Conservation (phyloP, 2,329 filamentous ascomycete species). For the Xylariaceae sp. region DNA sequence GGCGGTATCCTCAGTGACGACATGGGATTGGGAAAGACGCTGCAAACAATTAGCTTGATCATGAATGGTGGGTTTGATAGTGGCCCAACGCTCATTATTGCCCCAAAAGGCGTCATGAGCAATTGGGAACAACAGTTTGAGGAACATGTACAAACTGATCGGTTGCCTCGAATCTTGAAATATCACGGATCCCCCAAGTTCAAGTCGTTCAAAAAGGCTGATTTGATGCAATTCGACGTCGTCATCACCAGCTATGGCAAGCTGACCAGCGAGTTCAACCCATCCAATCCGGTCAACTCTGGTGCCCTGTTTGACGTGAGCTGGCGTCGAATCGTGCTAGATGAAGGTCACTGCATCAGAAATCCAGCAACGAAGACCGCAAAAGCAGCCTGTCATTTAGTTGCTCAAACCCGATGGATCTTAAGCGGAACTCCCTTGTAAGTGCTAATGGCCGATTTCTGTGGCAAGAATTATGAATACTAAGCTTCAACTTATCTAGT, state of each 20-base stretch:
- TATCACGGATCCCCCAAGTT: constrained; percentile 60
- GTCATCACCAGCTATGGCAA: constrained; percentile 85
- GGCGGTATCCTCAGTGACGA: constrained; percentile 88
- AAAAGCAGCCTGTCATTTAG: constrained; percentile 63
- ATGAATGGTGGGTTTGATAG: constrained; percentile 48
- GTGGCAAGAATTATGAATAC: constrained; percentile 2
- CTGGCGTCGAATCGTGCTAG: constrained; percentile 78
- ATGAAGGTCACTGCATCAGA: constrained; percentile 80
- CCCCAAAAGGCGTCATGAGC: constrained; percentile 82
- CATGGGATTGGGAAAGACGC: constrained; percentile 88
- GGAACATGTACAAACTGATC: constrained; percentile 65
- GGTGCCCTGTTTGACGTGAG: constrained; percentile 45
- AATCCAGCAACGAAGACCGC: constrained; percentile 73
- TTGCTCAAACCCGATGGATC: constrained; percentile 73
- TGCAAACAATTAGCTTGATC: constrained; percentile 81
- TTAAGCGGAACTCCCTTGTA: constrained; percentile 77
- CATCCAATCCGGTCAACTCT: constrained; percentile 37
- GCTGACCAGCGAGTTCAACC: constrained; percentile 63
- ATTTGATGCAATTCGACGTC: constrained; percentile 67
- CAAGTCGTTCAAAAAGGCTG: constrained; percentile 24
- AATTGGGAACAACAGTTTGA: constrained; percentile 84
- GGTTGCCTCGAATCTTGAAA: constrained; percentile 63
- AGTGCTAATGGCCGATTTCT: constrained; percentile 22
- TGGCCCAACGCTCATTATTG: constrained; percentile 73
- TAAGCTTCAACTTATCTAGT: constrained; percentile 35